Evolutionary conservation across 495 filamentous ascomycete genomes (phyloP).

Genomic region (Hapsidospora chrysogenum): DNA sequence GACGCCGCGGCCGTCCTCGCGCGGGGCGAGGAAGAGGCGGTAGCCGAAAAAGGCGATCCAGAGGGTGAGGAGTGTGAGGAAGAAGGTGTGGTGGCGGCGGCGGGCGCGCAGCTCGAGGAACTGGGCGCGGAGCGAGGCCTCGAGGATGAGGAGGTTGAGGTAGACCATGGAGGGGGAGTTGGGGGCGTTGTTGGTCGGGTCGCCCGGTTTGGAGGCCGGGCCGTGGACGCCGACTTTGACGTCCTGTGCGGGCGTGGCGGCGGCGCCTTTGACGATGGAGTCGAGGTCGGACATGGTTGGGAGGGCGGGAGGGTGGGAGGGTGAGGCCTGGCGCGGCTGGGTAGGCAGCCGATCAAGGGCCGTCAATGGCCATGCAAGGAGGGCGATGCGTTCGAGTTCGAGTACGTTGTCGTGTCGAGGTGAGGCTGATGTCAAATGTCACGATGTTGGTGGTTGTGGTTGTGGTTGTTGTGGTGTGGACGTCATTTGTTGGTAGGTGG

Average conservation of each 20-base stretch:
- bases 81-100: constrained; percentile 88
- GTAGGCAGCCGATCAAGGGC: too few species aligned
- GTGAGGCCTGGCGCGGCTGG: too few species aligned
- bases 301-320: background rate
- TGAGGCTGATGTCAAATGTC: too few species aligned
- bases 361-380: too few species aligned
- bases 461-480: too few species aligned
- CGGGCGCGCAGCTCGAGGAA: constrained; percentile 80
- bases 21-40: constrained; percentile 71
- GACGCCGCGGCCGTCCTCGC: constrained; percentile 77
- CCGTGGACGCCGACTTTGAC: constrained; percentile 16
- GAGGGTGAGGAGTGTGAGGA: constrained; percentile 55
- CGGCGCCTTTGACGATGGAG: constrained; percentile 73
- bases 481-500: too few species aligned
- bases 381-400: too few species aligned
- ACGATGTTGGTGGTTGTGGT: too few species aligned
- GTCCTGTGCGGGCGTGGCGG: constrained; percentile 17
- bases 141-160: constrained; percentile 91
- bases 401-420: too few species aligned
- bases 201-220: constrained; percentile 30
- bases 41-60: constrained; percentile 80
- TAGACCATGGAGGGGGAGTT: constrained; percentile 93
- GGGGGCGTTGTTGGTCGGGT: constrained; percentile 68
- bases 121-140: constrained; percentile 82
- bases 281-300: constrained; percentile 45